Evolutionary conservation across 2,329 filamentous ascomycete species (phyloP).

Genomic region (Diaporthe sp.): DNA sequence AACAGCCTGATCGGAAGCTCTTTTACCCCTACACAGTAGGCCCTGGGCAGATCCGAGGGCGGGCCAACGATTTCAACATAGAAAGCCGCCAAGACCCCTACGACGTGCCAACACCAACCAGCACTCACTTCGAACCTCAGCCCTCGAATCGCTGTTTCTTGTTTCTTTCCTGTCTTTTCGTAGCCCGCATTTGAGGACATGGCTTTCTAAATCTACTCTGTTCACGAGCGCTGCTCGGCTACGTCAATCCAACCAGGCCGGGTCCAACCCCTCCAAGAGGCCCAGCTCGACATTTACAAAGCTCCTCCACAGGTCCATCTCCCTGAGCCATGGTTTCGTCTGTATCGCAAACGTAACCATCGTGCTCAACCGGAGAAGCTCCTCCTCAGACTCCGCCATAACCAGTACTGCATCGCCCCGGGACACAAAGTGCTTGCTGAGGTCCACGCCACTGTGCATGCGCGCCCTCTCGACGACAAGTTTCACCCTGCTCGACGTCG

Average conservation of each 20-base stretch:
- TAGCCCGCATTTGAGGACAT: too few species aligned
- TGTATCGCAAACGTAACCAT: conserved; percentile 60
- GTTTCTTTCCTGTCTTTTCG: too few species aligned
- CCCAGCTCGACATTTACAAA: conserved; percentile 61
- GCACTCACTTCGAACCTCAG: too few species aligned
- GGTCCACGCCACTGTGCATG: conserved; percentile 40
- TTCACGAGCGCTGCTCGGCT: too few species aligned
- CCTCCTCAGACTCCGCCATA: conserved; percentile 58
- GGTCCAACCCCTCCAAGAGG: conserved; percentile 58
- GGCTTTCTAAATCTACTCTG: too few species aligned
- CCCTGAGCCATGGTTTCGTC: conserved; percentile 62
- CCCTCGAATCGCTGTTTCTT: too few species aligned
- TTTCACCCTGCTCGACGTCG: conserved; percentile 49
- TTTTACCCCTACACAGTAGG: too few species aligned
- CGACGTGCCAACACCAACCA: too few species aligned
- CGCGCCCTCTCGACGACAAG: conserved; percentile 48
- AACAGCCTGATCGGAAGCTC: too few species aligned
- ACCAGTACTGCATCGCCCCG: conserved; percentile 60
- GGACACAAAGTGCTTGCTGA: conserved; percentile 54
- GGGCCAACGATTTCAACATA: too few species aligned
- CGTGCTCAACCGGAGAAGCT: conserved; percentile 54
- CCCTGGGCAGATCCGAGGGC: too few species aligned
- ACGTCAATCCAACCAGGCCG: conserved; percentile 52
- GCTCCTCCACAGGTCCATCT: conserved; percentile 66
- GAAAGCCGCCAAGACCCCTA: too few species aligned